A percentile compares a stretch with the other conserved stretches of the same genome.
phyloP scores from a whole-genome alignment of 805 yeast species.

The Kluyveromyces lactis region DNA sequence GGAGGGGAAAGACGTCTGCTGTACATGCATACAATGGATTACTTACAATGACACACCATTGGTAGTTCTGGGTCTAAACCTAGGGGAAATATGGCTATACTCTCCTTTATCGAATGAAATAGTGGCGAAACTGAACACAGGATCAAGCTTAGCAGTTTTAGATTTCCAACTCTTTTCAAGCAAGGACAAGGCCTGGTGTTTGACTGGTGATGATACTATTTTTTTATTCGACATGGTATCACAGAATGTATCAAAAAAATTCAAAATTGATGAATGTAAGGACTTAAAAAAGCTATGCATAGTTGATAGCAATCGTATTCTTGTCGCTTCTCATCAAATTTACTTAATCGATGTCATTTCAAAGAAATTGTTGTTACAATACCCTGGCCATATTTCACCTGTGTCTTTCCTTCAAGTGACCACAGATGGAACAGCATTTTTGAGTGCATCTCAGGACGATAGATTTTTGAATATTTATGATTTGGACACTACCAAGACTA shows the following conservation, averaged over 20 bases:
- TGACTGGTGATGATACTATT: slow-evolving; percentile 50
- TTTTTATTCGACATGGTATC: slow-evolving; percentile 53
- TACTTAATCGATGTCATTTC: slow-evolving; percentile 39
- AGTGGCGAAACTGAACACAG: slow-evolving; percentile 41
- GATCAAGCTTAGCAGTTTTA: slow-evolving; percentile 38
- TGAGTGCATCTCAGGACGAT: slow-evolving; percentile 72
- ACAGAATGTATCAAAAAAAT: slow-evolving; percentile 34
- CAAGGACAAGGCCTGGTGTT: slow-evolving; percentile 43
- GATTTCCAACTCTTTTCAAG: slow-evolving; percentile 34
- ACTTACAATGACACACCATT: slow-evolving; percentile 34
- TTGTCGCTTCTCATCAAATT: slow-evolving; percentile 62
- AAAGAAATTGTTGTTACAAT: slow-evolving; percentile 38
- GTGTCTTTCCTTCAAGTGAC: slow-evolving; percentile 38
- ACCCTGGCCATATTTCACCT: slow-evolving; percentile 74
- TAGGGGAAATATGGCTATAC: slow-evolving; percentile 56
- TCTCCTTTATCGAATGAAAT: slow-evolving; percentile 59
- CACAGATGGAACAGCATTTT: slow-evolving; percentile 33
- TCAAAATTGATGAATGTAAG: slow-evolving; percentile 32
- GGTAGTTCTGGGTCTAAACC: slow-evolving; percentile 55
- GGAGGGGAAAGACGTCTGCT: slow-evolving; percentile 19
- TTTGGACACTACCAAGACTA: slow-evolving; percentile 29
- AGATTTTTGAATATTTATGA: slow-evolving; percentile 68
- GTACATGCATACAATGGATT: slow-evolving; percentile 21
- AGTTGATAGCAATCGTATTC: slow-evolving; percentile 33
- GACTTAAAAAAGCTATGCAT: slow-evolving; percentile 23